phyloP scores from a whole-genome alignment of 1,284 basidiomycete genomes.

The Ustilago tritici region DNA sequence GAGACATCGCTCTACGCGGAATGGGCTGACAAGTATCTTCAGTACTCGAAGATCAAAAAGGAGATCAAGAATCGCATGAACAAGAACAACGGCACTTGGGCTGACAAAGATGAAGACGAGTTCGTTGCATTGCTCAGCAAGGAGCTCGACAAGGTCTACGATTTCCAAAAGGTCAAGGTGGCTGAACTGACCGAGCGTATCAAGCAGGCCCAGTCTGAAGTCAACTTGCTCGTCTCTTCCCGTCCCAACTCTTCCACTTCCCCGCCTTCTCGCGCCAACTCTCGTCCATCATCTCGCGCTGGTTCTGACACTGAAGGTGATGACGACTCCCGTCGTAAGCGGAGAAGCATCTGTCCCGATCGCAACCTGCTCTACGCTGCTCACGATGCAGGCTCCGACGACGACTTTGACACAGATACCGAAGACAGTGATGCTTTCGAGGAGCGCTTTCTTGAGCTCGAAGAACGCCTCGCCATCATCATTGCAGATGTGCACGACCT shows the following conservation, averaged over 20 bases:
- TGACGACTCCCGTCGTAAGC: conserved; percentile 22
- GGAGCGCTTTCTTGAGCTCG: conserved; percentile 86
- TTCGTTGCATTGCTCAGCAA: conserved; percentile 75
- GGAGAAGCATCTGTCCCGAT: conserved; percentile 68
- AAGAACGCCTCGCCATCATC: conserved; percentile 93
- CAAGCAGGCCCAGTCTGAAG: conserved; percentile 67
- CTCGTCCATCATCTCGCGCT: conserved; percentile 28
- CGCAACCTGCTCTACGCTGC: conserved; percentile 72
- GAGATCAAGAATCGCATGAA: conserved; percentile 68
- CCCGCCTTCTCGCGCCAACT: conserved; percentile 47
- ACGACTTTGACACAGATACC: conserved; percentile 75
- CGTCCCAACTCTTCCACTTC: conserved; percentile 57
- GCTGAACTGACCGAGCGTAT: conserved; percentile 67
- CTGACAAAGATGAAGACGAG: conserved; percentile 68
- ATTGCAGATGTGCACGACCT: conserved; percentile 99
- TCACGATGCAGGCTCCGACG: conserved; percentile 72
- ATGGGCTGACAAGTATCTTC: conserved; percentile 68
- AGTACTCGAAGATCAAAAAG: conserved; percentile 69
- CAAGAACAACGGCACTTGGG: conserved; percentile 66
- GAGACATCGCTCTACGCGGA: conserved; percentile 69
- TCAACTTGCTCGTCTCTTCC: conserved; percentile 66
- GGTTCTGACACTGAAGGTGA: conserved; percentile 45
- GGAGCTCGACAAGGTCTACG: conserved; percentile 95
- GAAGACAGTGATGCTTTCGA: conserved; percentile 83
- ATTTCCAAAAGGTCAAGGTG: conserved; percentile 89